Percentiles rank a stretch among this genome's conserved stretches.
Evolutionary conservation across 495 filamentous ascomycete species (phyloP).

Genomic region (Massariosphaeria phaeospora): DNA sequence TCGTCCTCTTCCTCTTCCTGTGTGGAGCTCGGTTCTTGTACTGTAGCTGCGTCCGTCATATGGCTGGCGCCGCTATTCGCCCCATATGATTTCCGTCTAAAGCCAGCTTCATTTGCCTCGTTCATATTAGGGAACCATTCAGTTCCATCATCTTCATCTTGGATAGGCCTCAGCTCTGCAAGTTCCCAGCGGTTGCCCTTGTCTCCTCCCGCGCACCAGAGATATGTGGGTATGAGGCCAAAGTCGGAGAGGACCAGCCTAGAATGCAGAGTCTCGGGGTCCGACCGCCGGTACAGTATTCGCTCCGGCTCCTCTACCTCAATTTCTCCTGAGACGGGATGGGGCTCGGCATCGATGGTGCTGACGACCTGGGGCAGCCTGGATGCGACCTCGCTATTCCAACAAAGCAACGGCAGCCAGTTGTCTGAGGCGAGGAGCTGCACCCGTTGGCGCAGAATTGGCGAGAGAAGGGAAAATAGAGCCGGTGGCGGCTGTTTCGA

Average conservation of each 20-base stretch:
- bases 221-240: slow-evolving; percentile 49
- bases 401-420: slow-evolving; percentile 89
- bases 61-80: slow-evolving; percentile 21
- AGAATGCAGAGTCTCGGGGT: slow-evolving; percentile 80
- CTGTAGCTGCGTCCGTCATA: slow-evolving; percentile 11
- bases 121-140: slow-evolving; percentile 50
- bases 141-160: slow-evolving; percentile 43
- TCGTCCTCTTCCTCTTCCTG: slow-evolving; percentile 54
- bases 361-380: slow-evolving; percentile 61
- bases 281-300: slow-evolving; percentile 64
- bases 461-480: slow-evolving; percentile 76
- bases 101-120: slow-evolving; percentile 50
- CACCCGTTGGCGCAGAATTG: slow-evolving; percentile 84
- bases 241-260: slow-evolving; percentile 49
- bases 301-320: slow-evolving; percentile 65
- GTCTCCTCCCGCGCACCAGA: slow-evolving; percentile 63
- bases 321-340: slow-evolving; percentile 88
- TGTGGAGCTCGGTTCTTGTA: slow-evolving; percentile 1
- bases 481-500: slow-evolving; percentile 71
- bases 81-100: slow-evolving; percentile 23
- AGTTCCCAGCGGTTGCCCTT: slow-evolving; percentile 74
- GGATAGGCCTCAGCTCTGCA: slow-evolving; percentile 65
- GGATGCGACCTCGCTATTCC: slow-evolving; percentile 64
- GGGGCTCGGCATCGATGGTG: slow-evolving; percentile 69
- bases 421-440: slow-evolving; percentile 71